Evolutionary conservation across 495 filamentous ascomycete species (phyloP).

Genomic region (Cercophora samala): DNA sequence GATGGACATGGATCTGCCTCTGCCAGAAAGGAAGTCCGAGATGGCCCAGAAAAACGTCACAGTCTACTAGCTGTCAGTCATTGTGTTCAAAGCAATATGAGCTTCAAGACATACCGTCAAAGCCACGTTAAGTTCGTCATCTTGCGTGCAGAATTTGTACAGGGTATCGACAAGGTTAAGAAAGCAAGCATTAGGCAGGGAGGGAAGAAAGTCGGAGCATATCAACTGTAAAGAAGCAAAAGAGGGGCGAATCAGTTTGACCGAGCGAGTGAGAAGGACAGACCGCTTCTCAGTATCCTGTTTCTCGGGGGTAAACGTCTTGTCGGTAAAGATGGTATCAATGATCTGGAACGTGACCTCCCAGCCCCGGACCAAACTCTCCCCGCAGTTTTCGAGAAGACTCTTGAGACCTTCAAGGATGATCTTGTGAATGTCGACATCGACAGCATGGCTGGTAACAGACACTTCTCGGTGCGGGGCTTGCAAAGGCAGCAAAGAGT

Average conservation of each 20-base stretch:
- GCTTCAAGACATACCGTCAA: conserved; percentile 59
- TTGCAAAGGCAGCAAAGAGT: conserved; percentile 49
- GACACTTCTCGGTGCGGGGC: conserved; percentile 44
- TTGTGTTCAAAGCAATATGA: background rate
- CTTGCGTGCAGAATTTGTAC: conserved; percentile 79
- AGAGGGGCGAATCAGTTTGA: conserved; percentile 73
- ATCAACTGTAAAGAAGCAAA: conserved; percentile 88
- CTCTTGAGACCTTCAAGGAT: conserved; percentile 75
- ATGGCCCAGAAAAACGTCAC: conserved; percentile 94
- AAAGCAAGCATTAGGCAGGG: conserved; percentile 74
- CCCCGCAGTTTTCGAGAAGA: conserved; percentile 85
- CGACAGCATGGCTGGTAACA: conserved; percentile 54
- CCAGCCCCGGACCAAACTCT: conserved; percentile 79
- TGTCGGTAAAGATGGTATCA: conserved; percentile 68
- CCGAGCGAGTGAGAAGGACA: conserved; percentile 55
- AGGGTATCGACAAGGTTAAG: conserved; percentile 83
- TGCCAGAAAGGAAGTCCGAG: conserved; percentile 72
- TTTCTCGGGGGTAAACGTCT: conserved; percentile 28
- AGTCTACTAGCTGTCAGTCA: conserved; percentile 50
- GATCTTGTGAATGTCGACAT: conserved; percentile 78
- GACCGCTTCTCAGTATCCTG: conserved; percentile 24
- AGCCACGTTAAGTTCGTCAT: conserved; percentile 91
- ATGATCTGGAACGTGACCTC: conserved; percentile 80
- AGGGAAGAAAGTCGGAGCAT: conserved; percentile 86
- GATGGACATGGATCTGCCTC: conserved; percentile 45